These are phyloP conservation scores for Loxodes magnus DNA, from an alignment of 73 alveolate species.

Conservation along the genomic window DNA sequence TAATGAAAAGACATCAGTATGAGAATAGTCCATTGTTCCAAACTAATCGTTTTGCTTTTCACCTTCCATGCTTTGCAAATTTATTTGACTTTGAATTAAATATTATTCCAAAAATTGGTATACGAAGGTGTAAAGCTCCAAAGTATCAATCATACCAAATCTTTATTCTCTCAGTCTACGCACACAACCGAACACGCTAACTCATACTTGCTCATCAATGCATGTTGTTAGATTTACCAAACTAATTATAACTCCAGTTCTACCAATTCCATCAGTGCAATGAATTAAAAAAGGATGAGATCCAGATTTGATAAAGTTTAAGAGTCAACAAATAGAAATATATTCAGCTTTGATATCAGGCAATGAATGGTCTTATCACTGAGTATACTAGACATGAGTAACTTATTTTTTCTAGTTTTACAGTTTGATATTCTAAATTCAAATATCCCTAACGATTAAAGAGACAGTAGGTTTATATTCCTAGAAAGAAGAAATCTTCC, in stretches of 20 bases:
- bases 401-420: no score
- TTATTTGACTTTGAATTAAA: no score
- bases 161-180: slow-evolving; percentile 92
- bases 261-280: slow-evolving; percentile 96
- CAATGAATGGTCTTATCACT: slow-evolving; percentile 91
- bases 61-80: no score
- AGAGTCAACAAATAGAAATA: slow-evolving; percentile 13
- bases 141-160: slow-evolving; percentile 78
- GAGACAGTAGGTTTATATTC: no score
- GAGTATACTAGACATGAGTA: slow-evolving; percentile 52
- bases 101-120: slow-evolving; percentile 54
- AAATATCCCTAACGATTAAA: neutral
- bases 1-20: no score
- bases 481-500: neutral
- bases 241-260: slow-evolving; percentile 90
- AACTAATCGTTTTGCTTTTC: no score
- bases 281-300: slow-evolving; percentile 59
- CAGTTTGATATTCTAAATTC: neutral
- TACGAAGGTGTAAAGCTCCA: slow-evolving; percentile 64
- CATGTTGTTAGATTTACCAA: slow-evolving; percentile 24
- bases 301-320: slow-evolving; percentile 17
- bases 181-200: slow-evolving; percentile 74
- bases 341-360: slow-evolving; percentile 34
- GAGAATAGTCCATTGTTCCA: no score
- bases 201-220: slow-evolving; percentile 16